phyloP scores from a whole-genome alignment of 2,329 filamentous ascomycete species.

The Camillea tinctor region DNA sequence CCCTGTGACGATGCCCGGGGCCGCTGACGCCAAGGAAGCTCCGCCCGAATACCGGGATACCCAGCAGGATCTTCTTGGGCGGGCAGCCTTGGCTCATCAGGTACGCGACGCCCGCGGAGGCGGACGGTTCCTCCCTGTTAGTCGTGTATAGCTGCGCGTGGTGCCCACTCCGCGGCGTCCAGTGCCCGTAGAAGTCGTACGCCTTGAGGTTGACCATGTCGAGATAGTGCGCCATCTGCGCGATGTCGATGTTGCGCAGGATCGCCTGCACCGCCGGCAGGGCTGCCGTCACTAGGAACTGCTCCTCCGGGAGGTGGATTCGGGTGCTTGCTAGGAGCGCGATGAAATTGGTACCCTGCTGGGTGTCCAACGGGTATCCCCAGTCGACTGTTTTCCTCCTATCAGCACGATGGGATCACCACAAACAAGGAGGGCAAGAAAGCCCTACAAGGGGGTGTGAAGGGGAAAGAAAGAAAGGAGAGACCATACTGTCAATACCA shows the following conservation, averaged over 20 bases:
- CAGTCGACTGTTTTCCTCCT: slow-evolving; percentile 62
- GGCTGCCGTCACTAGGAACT: slow-evolving; percentile 69
- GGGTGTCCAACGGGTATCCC: slow-evolving; percentile 68
- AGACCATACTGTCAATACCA: slow-evolving; percentile 69
- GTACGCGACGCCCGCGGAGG: slow-evolving; percentile 65
- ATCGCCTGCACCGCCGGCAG: slow-evolving; percentile 67
- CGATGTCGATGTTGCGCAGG: slow-evolving; percentile 68
- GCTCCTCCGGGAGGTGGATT: slow-evolving; percentile 63
- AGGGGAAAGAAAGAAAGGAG: not conserved
- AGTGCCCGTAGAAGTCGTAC: slow-evolving; percentile 75
- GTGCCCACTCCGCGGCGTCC: slow-evolving; percentile 67
- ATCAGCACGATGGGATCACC: slow-evolving; percentile 4
- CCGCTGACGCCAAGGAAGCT: slow-evolving; percentile 67
- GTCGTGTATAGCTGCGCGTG: slow-evolving; percentile 72
- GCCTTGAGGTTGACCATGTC: slow-evolving; percentile 78
- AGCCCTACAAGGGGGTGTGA: slow-evolving; percentile 1
- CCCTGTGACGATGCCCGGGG: slow-evolving; percentile 61
- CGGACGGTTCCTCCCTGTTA: slow-evolving; percentile 60
- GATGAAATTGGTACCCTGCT: slow-evolving; percentile 70
- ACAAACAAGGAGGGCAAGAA: too few relatives aligned
- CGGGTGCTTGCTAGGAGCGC: slow-evolving; percentile 66
- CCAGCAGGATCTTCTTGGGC: slow-evolving; percentile 69
- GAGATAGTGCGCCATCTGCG: slow-evolving; percentile 60
- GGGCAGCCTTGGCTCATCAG: slow-evolving; percentile 66
- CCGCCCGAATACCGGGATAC: slow-evolving; percentile 73